Percentiles rank a stretch among this genome's conserved stretches.
Evolutionary conservation across 1,284 basidiomycete species (phyloP).

Genomic region (Lentinula novae-zelandiae): DNA sequence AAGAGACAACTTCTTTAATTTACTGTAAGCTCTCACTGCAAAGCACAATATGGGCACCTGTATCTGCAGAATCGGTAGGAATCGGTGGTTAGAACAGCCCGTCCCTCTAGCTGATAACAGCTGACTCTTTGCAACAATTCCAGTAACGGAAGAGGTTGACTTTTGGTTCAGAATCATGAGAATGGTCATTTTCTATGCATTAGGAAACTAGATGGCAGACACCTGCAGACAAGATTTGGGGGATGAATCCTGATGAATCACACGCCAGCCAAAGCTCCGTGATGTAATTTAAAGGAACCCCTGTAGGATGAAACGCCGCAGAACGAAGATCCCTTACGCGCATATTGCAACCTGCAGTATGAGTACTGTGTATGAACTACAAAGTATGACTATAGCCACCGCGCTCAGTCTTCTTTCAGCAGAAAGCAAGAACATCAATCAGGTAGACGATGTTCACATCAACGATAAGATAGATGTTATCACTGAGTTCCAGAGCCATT

Average conservation of each 20-base stretch:
- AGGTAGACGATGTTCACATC: neutral
- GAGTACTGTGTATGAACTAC: too few relatives aligned
- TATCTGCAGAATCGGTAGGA: neutral
- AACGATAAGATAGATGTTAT: neutral
- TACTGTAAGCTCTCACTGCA: neutral
- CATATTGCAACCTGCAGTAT: too few relatives aligned
- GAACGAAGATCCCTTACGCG: neutral
- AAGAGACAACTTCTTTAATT: neutral
- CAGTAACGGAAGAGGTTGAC: neutral
- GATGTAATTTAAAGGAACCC: neutral
- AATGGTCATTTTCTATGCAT: neutral
- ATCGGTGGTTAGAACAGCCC: neutral
- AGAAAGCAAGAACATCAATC: too few relatives aligned
- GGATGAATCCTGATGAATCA: neutral
- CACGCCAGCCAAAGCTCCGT: neutral
- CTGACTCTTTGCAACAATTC: neutral
- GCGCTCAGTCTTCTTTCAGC: too few relatives aligned
- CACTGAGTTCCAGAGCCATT: neutral
- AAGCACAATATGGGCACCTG: neutral
- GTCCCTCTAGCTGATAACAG: neutral
- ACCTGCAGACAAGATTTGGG: neutral
- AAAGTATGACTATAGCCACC: too few relatives aligned
- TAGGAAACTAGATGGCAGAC: neutral
- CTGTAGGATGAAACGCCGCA: neutral
- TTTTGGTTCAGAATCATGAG: neutral